Base-by-base conservation (phyloP, 352 stramenopile genomes). In the Phytophthora pisi region DNA sequence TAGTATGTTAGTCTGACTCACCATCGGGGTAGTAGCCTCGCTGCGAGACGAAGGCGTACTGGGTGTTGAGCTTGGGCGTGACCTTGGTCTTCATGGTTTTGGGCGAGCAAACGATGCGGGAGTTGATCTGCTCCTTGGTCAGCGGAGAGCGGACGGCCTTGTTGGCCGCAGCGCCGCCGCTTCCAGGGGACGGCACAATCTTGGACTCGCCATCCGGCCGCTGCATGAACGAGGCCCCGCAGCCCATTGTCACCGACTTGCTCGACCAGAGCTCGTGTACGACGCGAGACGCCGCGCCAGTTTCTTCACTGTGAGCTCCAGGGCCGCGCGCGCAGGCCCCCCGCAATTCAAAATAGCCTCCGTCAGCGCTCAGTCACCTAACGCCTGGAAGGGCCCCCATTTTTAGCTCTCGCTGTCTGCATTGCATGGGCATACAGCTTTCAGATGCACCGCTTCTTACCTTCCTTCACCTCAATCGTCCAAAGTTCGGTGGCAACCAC, bases 21-120 rank as follows among this genome's bases (percentile, higher is more conserved):
- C 84, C 84, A 59, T 98, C 91, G 5, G 95, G 95, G 79, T 98
- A 98, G 65, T 98, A 98, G 13, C 96, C 96, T 34, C 93, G 80
- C 70, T 98, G 96, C 28, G 90, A 98, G n/a, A 97, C 83, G 59
- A 95, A 97, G 6, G 92, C 91, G 74, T 98, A 98, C 71, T 96
- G 76, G 30, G 97, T 79, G 16, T 59, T 66, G 20, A 95, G 75
- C 15, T 84, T 81, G 55, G 89, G 51, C 2, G 82, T 89, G 57
- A 95, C 73, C 63, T 86, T 90, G 24, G 73, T 57, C 50, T 72
- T 83, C 43, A 89, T 75, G 26, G 83, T 67, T 68, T 92, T 89
- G 40, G 85, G 75, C 34, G 87, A 95, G 55, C 87, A 91, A 57
- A 95, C 85, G 53, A 93, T 95, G 43, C 87, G 82, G 42, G 82